These are phyloP conservation scores for Darksidea phi DNA, from an alignment of 495 filamentous ascomycete species.

Conservation along the genomic window DNA sequence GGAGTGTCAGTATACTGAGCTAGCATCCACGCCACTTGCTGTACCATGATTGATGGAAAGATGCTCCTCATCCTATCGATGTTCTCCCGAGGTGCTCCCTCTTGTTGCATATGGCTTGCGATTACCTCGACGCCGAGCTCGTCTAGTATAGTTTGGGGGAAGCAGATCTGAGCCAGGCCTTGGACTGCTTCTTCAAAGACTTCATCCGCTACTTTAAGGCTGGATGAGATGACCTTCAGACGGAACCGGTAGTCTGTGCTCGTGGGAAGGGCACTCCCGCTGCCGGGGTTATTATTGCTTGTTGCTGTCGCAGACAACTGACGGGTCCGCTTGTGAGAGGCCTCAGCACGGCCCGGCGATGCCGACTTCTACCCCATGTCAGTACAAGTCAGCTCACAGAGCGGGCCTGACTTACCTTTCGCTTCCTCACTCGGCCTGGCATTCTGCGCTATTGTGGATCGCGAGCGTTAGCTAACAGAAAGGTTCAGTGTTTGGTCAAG, in stretches of 20 bases:
- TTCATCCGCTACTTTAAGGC: background rate
- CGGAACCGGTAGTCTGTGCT: conserved; percentile 13
- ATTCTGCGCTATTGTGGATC: too few species aligned
- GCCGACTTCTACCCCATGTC: too few species aligned
- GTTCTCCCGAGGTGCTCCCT: background rate
- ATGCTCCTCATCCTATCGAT: conserved; percentile 9
- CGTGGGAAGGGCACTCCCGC: background rate
- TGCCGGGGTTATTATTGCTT: background rate
- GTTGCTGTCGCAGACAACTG: too few species aligned
- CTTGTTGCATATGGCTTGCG: conserved; percentile 17
- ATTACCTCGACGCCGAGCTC: conserved; percentile 18
- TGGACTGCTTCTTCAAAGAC: conserved; percentile 20
- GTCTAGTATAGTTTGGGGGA: conserved; percentile 19
- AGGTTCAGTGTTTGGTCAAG: too few species aligned
- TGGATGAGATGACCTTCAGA: conserved; percentile 2
- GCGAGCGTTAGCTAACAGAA: too few species aligned
- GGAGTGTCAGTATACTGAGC: conserved; percentile 14
- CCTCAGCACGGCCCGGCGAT: too few species aligned
- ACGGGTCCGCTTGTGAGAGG: background rate
- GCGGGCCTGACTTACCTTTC: too few species aligned
- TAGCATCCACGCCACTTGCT: conserved; percentile 8
- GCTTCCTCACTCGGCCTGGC: too few species aligned
- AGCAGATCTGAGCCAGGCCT: conserved; percentile 23
- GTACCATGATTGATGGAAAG: conserved; percentile 10
- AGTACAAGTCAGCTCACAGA: too few species aligned